Evolutionary conservation across 2,329 filamentous ascomycete species (phyloP), one percentile per base, ranked within the genome.

Genomic region (Clarireedia monteithiana): DNA sequence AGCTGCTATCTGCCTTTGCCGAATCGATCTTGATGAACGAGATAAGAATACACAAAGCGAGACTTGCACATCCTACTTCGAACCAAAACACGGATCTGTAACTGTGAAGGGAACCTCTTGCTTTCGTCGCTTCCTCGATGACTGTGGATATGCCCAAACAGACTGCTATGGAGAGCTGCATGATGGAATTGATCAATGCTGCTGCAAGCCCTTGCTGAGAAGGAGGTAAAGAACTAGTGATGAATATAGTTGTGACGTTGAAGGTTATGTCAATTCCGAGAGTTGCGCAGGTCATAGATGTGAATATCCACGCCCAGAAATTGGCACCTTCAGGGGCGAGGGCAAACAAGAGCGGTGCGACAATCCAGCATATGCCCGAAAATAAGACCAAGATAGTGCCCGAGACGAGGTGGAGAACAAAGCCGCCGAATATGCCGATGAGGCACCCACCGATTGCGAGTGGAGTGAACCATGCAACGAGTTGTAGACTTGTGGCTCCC

Each of bases 211-310:
- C 86, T 66, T 91, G 87, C 39, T 81, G 74, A 5, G 79, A 75
- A 2, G 74, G 74, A 0, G 86, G 84, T 60, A 89, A 73, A 17
- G 77, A 79, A 0, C 85, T 89, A 0, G 85, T 89, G 68, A 89
- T 85, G 70, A 87, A 90, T 58, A 91, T 78, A 63, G 85, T 89
- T 23, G 81, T 81, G 3, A 90, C 78, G 64, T 84, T 88, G 71
- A 83, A 89, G n/a, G 80, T 81, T 50, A 89, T 80, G 64, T 91
- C 87, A 57, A 90, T 81, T 20, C 84, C 85, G 36, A 89, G 74
- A 0, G 86, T 91, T 15, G 76, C 77, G 59, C 82, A 79, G 3
- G 84, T 64, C 81, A 85, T 85, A 58, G 80, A 73, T 0, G 86
- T 83, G 64, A 90, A 88, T 26, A 88, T 74, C 63, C 79, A 89